A percentile compares a stretch with the other conserved stretches of the same genome.
Conservation (phyloP, 2,329 filamentous ascomycete genomes). For the Hypomyces rosellus region DNA sequence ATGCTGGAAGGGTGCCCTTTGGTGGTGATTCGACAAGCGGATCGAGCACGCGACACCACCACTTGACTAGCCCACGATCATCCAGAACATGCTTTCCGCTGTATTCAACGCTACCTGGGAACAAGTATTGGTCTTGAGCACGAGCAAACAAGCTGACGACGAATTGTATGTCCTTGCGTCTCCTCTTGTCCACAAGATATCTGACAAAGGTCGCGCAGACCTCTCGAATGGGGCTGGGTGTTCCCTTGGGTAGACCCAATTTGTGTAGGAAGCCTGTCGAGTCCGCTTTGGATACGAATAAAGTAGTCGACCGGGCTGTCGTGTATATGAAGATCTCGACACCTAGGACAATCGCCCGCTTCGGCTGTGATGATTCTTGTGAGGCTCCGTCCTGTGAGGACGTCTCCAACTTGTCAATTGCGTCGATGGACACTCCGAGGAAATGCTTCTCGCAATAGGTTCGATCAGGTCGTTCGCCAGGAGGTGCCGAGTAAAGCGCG, state of each 20-base stretch:
- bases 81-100: constrained; percentile 82
- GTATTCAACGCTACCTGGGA: constrained; percentile 86
- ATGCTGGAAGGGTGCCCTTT: constrained; percentile 23
- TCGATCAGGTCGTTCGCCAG: constrained; percentile 61
- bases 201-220: constrained; percentile 70
- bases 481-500: constrained; percentile 73
- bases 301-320: constrained; percentile 70
- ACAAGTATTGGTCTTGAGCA: constrained; percentile 88
- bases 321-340: constrained; percentile 86
- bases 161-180: constrained; percentile 58
- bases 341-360: constrained; percentile 64
- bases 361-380: constrained; percentile 10
- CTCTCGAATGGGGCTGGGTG: constrained; percentile 65
- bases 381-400: constrained; percentile 18
- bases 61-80: constrained; percentile 82
- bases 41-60: constrained; percentile 90
- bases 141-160: constrained; percentile 88
- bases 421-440: constrained; percentile 45
- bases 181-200: constrained; percentile 63
- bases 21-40: constrained; percentile 56
- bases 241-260: constrained; percentile 55
- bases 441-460: constrained; percentile 88
- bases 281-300: constrained; percentile 96
- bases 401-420: constrained; percentile 4
- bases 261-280: constrained; percentile 81